A percentile compares a stretch with the other conserved stretches of the same genome.
These are phyloP conservation scores for Diplotaxis tenuifolia DNA, from an alignment of 345 rosid genomes.

Conservation along the genomic window DNA sequence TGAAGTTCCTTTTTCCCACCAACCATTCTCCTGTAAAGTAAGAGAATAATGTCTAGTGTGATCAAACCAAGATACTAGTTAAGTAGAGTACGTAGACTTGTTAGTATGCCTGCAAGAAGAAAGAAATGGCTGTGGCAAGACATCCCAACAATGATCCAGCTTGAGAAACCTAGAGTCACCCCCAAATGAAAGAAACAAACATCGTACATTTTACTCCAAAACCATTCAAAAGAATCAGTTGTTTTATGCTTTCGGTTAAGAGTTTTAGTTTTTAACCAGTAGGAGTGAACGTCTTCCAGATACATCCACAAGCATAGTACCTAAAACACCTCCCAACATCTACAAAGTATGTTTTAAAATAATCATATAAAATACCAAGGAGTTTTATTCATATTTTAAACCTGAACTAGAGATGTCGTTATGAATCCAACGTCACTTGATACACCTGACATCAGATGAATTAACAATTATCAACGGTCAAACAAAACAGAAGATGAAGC, in stretches of 20 bases:
- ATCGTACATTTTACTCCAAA: neutral
- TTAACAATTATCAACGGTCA: neutral
- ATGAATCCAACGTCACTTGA: neutral
- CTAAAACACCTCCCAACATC: slow-evolving; percentile 69
- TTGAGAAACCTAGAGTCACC: slow-evolving; percentile 52
- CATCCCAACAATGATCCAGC: slow-evolving; percentile 74
- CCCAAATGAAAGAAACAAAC: neutral
- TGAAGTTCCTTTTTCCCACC: slow-evolving; percentile 33
- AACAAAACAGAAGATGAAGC: neutral
- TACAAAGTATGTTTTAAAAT: slow-evolving; percentile 27
- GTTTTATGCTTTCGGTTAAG: neutral
- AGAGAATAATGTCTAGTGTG: neutral
- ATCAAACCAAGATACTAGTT: neutral
- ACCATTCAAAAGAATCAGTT: neutral
- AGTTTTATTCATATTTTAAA: neutral
- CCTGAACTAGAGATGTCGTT: neutral
- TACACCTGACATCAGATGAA: neutral
- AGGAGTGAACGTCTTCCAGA: slow-evolving; percentile 74
- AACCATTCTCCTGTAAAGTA: slow-evolving; percentile 46
- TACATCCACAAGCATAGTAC: slow-evolving; percentile 65
- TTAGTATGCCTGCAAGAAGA: slow-evolving; percentile 48
- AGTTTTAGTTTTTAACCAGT: slow-evolving; percentile 43
- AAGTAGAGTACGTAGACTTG: neutral
- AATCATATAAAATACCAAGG: neutral
- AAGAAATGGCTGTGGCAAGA: slow-evolving; percentile 51